Evolutionary conservation across 805 yeast species (phyloP), one percentile per base, ranked within the genome.

Genomic region (Danielia oregonensis): DNA sequence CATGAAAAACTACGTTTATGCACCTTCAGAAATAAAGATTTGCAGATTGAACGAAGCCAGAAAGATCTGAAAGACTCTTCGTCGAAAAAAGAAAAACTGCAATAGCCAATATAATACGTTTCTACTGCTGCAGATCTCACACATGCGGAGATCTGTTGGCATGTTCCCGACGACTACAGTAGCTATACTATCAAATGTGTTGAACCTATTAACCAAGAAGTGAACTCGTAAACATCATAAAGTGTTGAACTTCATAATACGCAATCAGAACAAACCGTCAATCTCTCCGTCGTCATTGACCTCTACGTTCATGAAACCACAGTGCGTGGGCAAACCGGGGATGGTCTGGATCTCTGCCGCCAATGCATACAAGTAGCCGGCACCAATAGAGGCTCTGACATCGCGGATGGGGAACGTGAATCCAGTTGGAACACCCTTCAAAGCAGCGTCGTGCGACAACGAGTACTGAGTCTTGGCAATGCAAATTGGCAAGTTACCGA

Each of bases 301-400:
- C 61, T 84, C 93, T 32, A 84, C 87, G 49, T 84, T 82, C 91
- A 84, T 84, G 64, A 79, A 84, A 26, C 94, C 93, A 57, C 86
- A 79, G 55, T 82, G 85, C 4, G 94, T 84, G 38, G 93, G 86
- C 57, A 84, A 71, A 40, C 94, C 93, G 18, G 94, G 94, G 51
- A 84, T 84, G 29, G 94, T 84, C 69, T 80, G 86, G 52, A 84
- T 84, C 59, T 83, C 89, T 35, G 87, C 93, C 4, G 94, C 93
- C 51, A 84, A 69, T 4, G 91, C 93, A 54, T 83, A 84, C 59
- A 84, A 70, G 61, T 84, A 84, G 4, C 93, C 93, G 24, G 93
- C 93, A 62, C 94, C 94, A 47, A 81, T 73, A 14, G 84, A 77
- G 12, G 82, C 81, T 56, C 86, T 74, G 38, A 84, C 79, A 48